A percentile compares a stretch with the other conserved stretches of the same genome.
Conservation (phyloP, 768 basidiomycete species). For the Collybia nuda region DNA sequence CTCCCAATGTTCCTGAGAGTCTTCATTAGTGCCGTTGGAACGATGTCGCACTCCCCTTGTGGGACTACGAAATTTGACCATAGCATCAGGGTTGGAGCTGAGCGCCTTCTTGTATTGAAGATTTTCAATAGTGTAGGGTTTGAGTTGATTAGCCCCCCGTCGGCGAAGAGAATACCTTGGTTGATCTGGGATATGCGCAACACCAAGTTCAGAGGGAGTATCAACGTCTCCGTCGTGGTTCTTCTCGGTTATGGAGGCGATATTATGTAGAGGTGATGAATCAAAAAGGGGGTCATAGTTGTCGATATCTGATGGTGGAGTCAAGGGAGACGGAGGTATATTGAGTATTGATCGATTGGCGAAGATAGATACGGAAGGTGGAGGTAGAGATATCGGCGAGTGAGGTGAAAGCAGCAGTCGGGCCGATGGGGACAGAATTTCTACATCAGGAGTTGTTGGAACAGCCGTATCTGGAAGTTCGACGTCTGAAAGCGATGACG, state of each 20-base stretch:
- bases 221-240: slow-evolving; percentile 1
- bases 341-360: not conserved
- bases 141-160: slow-evolving; percentile 54
- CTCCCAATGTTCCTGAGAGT: slow-evolving; percentile 23
- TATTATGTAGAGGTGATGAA: too few relatives aligned
- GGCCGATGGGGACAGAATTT: not conserved
- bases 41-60: slow-evolving; percentile 20
- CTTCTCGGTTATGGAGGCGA: not conserved
- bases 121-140: slow-evolving; percentile 63
- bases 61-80: slow-evolving; percentile 50
- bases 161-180: slow-evolving; percentile 55
- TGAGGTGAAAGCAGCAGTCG: not conserved
- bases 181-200: slow-evolving; percentile 8
- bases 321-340: not conserved
- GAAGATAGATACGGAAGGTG: not conserved
- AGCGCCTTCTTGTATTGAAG: slow-evolving; percentile 50
- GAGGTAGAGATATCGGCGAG: not conserved
- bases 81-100: slow-evolving; percentile 61
- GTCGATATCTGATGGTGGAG: not conserved
- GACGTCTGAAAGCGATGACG: not conserved
- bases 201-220: not conserved
- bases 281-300: too few relatives aligned
- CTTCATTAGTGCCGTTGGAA: slow-evolving; percentile 24
- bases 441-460: not conserved
- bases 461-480: not conserved